phyloP scores from a whole-genome alignment of 1,284 basidiomycete genomes.

The Cryptococcus sp. region DNA sequence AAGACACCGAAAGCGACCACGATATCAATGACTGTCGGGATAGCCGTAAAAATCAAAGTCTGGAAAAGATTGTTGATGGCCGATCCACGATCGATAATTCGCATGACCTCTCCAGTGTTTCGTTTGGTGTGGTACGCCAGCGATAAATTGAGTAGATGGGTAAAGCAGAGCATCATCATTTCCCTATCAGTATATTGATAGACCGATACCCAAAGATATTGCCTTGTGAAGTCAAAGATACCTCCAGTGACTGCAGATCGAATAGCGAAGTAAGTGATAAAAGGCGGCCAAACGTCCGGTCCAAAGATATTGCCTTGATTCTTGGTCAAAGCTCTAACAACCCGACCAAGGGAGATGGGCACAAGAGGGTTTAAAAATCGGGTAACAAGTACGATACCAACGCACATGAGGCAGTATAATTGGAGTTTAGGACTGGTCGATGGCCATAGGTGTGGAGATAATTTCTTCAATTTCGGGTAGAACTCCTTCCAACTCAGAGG shows the following conservation, averaged over 20 bases:
- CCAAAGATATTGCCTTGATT: conserved; percentile 3
- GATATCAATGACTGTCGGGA: conserved; percentile 92
- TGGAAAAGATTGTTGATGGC: conserved; percentile 93
- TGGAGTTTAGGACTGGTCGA: conserved; percentile 37
- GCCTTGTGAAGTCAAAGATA: conserved; percentile 80
- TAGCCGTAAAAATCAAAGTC: conserved; percentile 86
- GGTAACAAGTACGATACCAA: conserved; percentile 24
- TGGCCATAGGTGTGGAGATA: conserved; percentile 40
- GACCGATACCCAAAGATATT: conserved; percentile 94
- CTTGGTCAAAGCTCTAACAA: conserved; percentile 29
- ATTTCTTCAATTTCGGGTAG: conserved; percentile 28
- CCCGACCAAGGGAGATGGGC: conserved; percentile 29
- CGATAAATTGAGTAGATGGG: conserved; percentile 84
- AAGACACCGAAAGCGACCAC: conserved; percentile 92
- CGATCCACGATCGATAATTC: conserved; percentile 96
- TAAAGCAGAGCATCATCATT: conserved; percentile 87
- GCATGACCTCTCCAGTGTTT: conserved; percentile 90
- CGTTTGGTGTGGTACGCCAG: conserved; percentile 90
- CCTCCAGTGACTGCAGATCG: conserved; percentile 25
- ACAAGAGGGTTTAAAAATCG: conserved; percentile 30
- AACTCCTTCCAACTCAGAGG: conserved; percentile 28
- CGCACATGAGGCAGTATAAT: conserved; percentile 24
- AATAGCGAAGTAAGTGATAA: conserved; percentile 29
- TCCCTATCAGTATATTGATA: conserved; percentile 90
- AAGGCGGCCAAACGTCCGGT: conserved; percentile 25